Base-by-base conservation (phyloP, 2,329 filamentous ascomycete species). In the Chrysoporthe austroafricana region DNA sequence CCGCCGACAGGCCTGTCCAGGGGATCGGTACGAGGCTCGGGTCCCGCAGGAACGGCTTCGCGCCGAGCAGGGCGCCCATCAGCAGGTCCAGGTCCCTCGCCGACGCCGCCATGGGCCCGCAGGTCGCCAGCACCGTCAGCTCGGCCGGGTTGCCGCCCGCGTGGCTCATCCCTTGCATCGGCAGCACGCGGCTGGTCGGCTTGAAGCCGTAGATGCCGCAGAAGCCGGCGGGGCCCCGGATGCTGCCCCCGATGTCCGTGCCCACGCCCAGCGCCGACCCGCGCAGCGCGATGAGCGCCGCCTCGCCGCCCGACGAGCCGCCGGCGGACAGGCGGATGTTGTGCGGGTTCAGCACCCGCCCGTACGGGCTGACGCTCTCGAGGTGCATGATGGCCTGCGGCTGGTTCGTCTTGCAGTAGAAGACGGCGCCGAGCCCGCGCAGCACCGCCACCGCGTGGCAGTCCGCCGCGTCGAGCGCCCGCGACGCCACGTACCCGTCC, bases 331-430 rank as follows among this genome's bases (percentile, higher is more conserved):
- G 79, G 26, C 82, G 78, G 0, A 86, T 82, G 68, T 90, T 91
- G 66, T 84, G 80, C 0, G 90, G 90, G 73, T 91, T 91, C 3
- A 90, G 77, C 0, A 86, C 87, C 44, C 86, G 82, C 1, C 88
- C 89, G 66, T 85, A 88, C 26, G 90, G 76, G 72, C 89, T 90
- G 52, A 84, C 82, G 3, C 83, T 86, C 73, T 91, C 89, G 48
- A 89, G 74, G 18, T 82, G 80, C 75, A 82, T 82, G 60, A 88
- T 77, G 0, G 81, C 84, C 71, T 88, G 86, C 0, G 90, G 89
- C 6, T 91, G 83, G 66, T 90, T 92, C 0, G 90, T 92, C 75
- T 92, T 91, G 68, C 86, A 85, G 73, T 90, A 88, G 59, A 88
- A 80, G 1, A 91, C 82, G 1, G 89, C 90, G 1, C 90, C 90